Evolutionary conservation across 1,139 yeast species (phyloP).

Genomic region (Nakaseomyces bracarensis): DNA sequence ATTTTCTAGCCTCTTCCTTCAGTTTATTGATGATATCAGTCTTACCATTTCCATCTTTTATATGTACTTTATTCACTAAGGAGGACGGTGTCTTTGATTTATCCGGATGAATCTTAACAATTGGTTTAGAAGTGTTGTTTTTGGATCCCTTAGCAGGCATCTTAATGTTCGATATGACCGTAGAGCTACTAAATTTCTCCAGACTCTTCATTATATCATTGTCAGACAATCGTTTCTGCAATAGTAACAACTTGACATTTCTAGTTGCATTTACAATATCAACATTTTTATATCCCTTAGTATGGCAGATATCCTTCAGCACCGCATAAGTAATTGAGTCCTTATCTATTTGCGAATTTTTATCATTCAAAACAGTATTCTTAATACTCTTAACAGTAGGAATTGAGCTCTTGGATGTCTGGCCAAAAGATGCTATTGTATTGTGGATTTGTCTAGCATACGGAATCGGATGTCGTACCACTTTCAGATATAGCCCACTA

Average conservation of each 20-base stretch:
- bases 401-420: neutral
- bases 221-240: slow-evolving; percentile 3
- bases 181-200: neutral
- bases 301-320: neutral
- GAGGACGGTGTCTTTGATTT: neutral
- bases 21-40: neutral
- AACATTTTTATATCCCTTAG: neutral
- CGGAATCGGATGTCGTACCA: too few species aligned
- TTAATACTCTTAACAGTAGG: neutral
- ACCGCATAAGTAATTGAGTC: neutral
- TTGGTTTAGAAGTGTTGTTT: neutral
- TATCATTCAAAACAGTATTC: neutral
- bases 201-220: neutral
- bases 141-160: neutral
- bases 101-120: neutral
- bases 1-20: neutral
- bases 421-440: neutral
- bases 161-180: neutral
- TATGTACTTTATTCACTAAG: neutral
- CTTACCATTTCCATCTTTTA: neutral
- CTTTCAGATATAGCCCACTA: neutral
- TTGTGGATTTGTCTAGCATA: neutral
- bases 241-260: neutral
- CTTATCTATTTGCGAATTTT: neutral
- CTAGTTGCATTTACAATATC: neutral